These are phyloP conservation scores for Macaranga tanarius DNA, from an alignment of 441 rosid species.

Conservation along the genomic window DNA sequence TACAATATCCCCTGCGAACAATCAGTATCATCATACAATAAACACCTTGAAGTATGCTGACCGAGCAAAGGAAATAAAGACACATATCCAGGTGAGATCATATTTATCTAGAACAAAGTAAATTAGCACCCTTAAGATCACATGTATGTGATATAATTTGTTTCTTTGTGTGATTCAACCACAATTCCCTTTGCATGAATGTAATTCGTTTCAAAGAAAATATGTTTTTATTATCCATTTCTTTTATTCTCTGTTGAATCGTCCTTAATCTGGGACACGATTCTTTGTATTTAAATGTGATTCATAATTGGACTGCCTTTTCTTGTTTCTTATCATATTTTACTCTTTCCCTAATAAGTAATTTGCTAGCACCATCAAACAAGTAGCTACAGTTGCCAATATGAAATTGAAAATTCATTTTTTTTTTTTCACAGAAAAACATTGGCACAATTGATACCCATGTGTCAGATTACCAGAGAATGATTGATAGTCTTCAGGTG, in stretches of 20 bases:
- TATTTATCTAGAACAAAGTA: constrained; percentile 9
- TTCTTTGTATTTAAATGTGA: not conserved
- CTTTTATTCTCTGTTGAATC: not conserved
- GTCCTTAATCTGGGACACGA: not conserved
- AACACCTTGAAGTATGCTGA: constrained; percentile 95
- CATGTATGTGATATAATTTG: not conserved
- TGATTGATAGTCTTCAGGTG: constrained; percentile 97
- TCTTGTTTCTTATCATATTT: not conserved
- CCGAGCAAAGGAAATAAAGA: constrained; percentile 93
- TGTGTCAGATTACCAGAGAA: constrained; percentile 88
- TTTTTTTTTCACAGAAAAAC: constrained; percentile 60
- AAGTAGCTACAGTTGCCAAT: not conserved
- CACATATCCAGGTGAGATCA: constrained; percentile 74
- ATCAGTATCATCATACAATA: constrained; percentile 86
- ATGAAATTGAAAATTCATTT: constrained; percentile 14
- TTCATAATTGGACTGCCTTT: not conserved
- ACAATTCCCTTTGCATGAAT: constrained; percentile 5
- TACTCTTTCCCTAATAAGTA: not conserved
- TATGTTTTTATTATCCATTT: too few species aligned
- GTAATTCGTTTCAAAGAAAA: not conserved
- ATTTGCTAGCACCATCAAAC: not conserved
- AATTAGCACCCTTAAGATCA: not conserved
- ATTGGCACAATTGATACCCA: constrained; percentile 84
- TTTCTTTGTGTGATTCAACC: not conserved
- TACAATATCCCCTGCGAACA: constrained; percentile 75